These are phyloP conservation scores for Microthyrium microscopicum DNA, from an alignment of 2,329 filamentous ascomycete genomes.

Conservation along the genomic window DNA sequence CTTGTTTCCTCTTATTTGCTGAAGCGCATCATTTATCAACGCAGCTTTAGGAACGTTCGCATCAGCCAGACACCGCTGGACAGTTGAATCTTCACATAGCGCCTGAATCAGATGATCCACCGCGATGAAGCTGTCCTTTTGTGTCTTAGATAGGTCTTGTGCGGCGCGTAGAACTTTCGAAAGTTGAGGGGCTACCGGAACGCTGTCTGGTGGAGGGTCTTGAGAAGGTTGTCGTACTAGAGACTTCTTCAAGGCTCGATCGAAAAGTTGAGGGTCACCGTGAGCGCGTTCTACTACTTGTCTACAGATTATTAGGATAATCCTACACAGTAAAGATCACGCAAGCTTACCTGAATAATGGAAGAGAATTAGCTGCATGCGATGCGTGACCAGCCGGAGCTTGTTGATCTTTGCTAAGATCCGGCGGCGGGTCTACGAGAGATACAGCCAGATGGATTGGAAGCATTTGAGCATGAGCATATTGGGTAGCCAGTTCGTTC, in stretches of 20 bases:
- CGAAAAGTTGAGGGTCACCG: constrained; percentile 78
- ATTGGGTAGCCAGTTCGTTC: constrained; percentile 73
- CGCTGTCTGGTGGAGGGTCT: constrained; percentile 80
- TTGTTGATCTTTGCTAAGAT: constrained; percentile 65
- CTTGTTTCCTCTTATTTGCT: constrained; percentile 80
- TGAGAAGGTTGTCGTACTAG: constrained; percentile 86
- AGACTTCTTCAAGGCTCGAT: constrained; percentile 77
- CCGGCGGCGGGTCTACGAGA: constrained; percentile 57
- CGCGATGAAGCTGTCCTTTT: constrained; percentile 89
- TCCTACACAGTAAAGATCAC: too few species aligned
- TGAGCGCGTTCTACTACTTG: constrained; percentile 90
- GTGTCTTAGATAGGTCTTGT: constrained; percentile 84
- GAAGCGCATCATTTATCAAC: constrained; percentile 76
- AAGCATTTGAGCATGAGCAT: constrained; percentile 77
- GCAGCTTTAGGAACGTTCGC: constrained; percentile 85
- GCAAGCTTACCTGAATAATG: too few species aligned
- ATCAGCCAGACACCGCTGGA: constrained; percentile 63
- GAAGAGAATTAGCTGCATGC: constrained; percentile 42
- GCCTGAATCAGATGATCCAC: constrained; percentile 87
- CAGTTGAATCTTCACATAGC: constrained; percentile 58
- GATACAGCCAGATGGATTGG: constrained; percentile 80
- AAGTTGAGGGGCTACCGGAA: constrained; percentile 68
- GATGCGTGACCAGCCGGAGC: constrained; percentile 32
- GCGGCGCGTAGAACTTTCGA: constrained; percentile 69
- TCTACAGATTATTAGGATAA: too few species aligned